Percentiles rank a stretch among this genome's conserved stretches.
Conservation (phyloP, 768 basidiomycete genomes). For the Solioccasus polychromus region DNA sequence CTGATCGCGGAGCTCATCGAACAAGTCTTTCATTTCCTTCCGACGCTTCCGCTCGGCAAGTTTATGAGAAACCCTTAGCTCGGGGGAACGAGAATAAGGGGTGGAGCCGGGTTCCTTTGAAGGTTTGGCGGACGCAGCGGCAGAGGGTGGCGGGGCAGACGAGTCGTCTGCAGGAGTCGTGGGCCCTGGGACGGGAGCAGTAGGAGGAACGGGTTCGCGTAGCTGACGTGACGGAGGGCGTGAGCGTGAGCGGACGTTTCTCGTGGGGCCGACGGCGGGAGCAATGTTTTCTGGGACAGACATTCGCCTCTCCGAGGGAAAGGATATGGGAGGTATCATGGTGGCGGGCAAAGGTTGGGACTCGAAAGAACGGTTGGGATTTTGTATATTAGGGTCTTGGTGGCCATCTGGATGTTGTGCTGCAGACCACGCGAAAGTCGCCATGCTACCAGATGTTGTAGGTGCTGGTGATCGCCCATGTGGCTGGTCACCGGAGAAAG, state of each 20-base stretch:
- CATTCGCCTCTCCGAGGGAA: constrained; percentile 68
- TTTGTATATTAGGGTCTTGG: constrained; percentile 41
- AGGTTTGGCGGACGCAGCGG: constrained; percentile 33
- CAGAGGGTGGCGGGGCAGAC: constrained; percentile 35
- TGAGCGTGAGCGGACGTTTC: constrained; percentile 63
- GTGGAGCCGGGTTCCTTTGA: constrained; percentile 55
- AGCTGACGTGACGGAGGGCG: constrained; percentile 68
- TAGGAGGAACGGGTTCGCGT: constrained; percentile 39
- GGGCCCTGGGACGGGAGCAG: constrained; percentile 37
- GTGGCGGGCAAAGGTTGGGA: constrained; percentile 42
- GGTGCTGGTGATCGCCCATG: constrained; percentile 57
- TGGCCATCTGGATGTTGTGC: constrained; percentile 45
- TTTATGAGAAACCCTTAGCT: constrained; percentile 93
- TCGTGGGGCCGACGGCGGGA: constrained; percentile 42
- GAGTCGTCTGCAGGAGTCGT: constrained; percentile 41
- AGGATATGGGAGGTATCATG: constrained; percentile 59
- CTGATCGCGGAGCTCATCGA: constrained; percentile 93
- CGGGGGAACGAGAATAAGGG: constrained; percentile 94
- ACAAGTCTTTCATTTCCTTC: constrained; percentile 99
- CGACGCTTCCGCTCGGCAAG: constrained; percentile 94
- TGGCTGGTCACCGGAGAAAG: constrained; percentile 61
- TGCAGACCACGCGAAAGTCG: constrained; percentile 73
- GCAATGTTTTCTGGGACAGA: constrained; percentile 64
- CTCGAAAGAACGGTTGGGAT: constrained; percentile 47
- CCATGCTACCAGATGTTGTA: constrained; percentile 57